phyloP scores from a whole-genome alignment of 1,284 basidiomycete genomes.

The Ustilago hordei region DNA sequence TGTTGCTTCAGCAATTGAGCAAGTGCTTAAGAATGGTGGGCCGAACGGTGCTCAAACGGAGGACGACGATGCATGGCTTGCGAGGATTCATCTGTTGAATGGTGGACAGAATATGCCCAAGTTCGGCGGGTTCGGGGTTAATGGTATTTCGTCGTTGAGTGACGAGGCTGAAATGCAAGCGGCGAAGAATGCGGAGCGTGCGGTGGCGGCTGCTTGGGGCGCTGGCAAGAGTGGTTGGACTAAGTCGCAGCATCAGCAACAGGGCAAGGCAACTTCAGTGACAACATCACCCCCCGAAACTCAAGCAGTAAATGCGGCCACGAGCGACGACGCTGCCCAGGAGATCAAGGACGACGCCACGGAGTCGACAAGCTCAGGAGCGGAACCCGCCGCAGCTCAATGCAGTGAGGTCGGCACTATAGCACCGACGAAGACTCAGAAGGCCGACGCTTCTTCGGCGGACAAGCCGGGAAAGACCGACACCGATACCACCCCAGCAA shows the following conservation, averaged over 20 bases:
- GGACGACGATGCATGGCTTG: constrained; percentile 62
- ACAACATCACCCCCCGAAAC: constrained; percentile 10
- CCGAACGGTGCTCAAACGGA: constrained; percentile 36
- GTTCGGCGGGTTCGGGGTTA: constrained; percentile 35
- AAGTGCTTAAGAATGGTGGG: constrained; percentile 38
- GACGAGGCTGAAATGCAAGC: constrained; percentile 38
- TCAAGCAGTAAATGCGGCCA: not conserved
- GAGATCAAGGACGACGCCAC: not conserved
- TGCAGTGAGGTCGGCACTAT: not conserved
- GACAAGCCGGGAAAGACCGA: constrained; percentile 3
- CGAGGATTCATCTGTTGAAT: constrained; percentile 62
- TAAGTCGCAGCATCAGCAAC: constrained; percentile 34
- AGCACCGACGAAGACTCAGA: not conserved
- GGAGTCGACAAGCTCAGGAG: not conserved
- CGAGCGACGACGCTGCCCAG: not conserved
- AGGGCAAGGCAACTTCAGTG: constrained; percentile 13
- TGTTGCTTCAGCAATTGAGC: constrained; percentile 45
- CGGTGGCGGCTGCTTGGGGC: constrained; percentile 51
- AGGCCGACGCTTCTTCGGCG: not conserved
- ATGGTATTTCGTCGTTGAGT: constrained; percentile 25
- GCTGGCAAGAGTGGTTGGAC: constrained; percentile 50
- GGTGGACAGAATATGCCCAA: constrained; percentile 60
- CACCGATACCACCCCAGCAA: not conserved
- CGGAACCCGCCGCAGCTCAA: not conserved
- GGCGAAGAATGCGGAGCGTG: constrained; percentile 49